Evolutionary conservation across 768 basidiomycete species (phyloP).

Genomic region (Suillus plorans): DNA sequence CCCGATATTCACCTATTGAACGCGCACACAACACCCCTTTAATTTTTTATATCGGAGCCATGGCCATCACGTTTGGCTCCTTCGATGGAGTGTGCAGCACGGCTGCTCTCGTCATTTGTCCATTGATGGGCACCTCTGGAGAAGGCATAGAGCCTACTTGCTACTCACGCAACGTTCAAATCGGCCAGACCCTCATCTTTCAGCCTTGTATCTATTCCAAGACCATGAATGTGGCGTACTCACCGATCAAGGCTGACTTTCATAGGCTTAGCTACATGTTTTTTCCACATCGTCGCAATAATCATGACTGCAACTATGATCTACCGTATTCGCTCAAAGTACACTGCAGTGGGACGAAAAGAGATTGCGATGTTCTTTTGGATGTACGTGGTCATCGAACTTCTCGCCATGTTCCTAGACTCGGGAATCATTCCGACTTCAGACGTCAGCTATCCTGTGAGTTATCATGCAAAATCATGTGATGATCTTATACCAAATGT

Average conservation of each 20-base stretch:
- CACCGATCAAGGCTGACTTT: neutral
- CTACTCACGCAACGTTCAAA: slow-evolving; percentile 95
- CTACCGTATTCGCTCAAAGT: slow-evolving; percentile 94
- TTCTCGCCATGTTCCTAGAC: slow-evolving; percentile 95
- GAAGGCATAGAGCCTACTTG: slow-evolving; percentile 94
- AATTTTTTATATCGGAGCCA: slow-evolving; percentile 24
- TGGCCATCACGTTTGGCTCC: slow-evolving; percentile 86
- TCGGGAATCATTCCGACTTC: slow-evolving; percentile 93
- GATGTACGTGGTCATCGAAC: slow-evolving; percentile 88
- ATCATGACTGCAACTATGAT: slow-evolving; percentile 99
- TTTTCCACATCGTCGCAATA: slow-evolving; percentile 96
- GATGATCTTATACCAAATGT: slow-evolving; percentile 7
- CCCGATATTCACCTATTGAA: neutral
- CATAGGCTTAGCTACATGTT: slow-evolving; percentile 73
- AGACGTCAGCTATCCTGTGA: slow-evolving; percentile 79
- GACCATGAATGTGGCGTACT: neutral
- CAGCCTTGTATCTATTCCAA: slow-evolving; percentile 81
- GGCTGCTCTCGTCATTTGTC: slow-evolving; percentile 93
- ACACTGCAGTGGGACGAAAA: slow-evolving; percentile 96
- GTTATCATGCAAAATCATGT: slow-evolving; percentile 24
- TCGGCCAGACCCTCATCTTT: slow-evolving; percentile 90
- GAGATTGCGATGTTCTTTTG: slow-evolving; percentile 99
- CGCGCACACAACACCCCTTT: neutral
- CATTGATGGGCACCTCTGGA: slow-evolving; percentile 72
- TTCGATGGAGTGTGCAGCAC: slow-evolving; percentile 89